These are phyloP conservation scores for Sphagnum contortum DNA, from an alignment of 225 moss, liverwort and hornwort species.

Conservation along the genomic window DNA sequence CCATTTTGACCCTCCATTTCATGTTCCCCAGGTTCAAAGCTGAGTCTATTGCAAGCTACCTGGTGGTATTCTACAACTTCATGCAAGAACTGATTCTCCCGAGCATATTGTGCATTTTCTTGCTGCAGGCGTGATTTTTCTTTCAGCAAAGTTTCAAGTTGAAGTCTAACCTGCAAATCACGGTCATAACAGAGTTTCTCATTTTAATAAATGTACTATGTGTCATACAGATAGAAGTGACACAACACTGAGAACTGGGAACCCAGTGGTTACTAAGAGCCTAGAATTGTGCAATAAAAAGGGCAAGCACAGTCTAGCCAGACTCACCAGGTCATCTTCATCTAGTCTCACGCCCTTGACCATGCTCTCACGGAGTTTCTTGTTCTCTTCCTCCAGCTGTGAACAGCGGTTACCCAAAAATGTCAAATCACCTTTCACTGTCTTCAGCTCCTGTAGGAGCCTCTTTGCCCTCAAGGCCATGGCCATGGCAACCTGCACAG, in stretches of 20 bases:
- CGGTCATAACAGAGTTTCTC: too few relatives aligned
- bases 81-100: constrained; percentile 89
- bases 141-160: constrained; percentile 83
- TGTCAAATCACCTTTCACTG: constrained; percentile 63
- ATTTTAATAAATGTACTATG: too few relatives aligned
- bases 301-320: neutral
- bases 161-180: constrained; percentile 65
- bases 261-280: too few relatives aligned
- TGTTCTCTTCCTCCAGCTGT: constrained; percentile 92
- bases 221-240: too few relatives aligned
- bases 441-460: constrained; percentile 76
- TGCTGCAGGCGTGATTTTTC: constrained; percentile 93
- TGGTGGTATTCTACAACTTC: constrained; percentile 97
- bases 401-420: constrained; percentile 75
- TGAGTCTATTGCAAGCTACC: constrained; percentile 34
- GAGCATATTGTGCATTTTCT: constrained; percentile 78
- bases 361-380: constrained; percentile 77
- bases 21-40: too few relatives aligned
- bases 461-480: constrained; percentile 89
- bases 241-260: neutral
- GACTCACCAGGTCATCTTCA: constrained; percentile 74
- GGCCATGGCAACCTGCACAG: constrained; percentile 81
- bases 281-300: neutral
- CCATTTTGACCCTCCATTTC: too few relatives aligned
- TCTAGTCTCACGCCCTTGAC: constrained; percentile 65